phyloP scores from a whole-genome alignment of 1,284 basidiomycete genomes.

The Ceratobasidium sp. region DNA sequence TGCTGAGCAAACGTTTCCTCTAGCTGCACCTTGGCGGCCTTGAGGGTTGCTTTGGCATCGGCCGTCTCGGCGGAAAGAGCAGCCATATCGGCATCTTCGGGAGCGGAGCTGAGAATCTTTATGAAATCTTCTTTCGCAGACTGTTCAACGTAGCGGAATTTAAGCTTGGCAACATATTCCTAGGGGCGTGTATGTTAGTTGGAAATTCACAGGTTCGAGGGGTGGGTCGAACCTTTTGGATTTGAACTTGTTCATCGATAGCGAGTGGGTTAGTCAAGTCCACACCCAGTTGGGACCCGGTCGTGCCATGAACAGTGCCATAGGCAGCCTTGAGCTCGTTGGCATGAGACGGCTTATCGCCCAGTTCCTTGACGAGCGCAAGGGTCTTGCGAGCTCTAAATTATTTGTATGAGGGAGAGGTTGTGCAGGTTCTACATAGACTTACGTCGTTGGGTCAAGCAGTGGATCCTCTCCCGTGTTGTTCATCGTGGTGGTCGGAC shows the following conservation, averaged over 20 bases:
- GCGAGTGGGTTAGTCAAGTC: conserved; percentile 33
- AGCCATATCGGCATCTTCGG: conserved; percentile 35
- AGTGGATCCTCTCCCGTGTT: conserved; percentile 35
- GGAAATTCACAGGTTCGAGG: too few species aligned
- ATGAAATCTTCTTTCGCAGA: conserved; percentile 41
- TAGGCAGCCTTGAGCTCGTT: conserved; percentile 30
- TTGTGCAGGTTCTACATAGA: neutral
- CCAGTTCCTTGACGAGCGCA: conserved; percentile 27
- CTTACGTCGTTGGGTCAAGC: conserved; percentile 37
- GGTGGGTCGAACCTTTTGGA: conserved; percentile 21
- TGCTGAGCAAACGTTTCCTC: conserved; percentile 33
- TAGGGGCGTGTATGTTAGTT: neutral
- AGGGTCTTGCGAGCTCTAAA: conserved; percentile 29
- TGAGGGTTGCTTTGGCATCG: conserved; percentile 32
- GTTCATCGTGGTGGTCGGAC: conserved; percentile 41
- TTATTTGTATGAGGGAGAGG: neutral
- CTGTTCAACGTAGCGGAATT: conserved; percentile 41
- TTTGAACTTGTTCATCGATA: conserved; percentile 38
- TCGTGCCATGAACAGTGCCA: conserved; percentile 16
- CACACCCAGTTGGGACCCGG: conserved; percentile 32
- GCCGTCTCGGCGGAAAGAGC: conserved; percentile 27
- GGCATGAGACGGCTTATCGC: conserved; percentile 20
- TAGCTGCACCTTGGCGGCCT: conserved; percentile 31
- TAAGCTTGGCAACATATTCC: conserved; percentile 43
- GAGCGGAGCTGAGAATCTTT: conserved; percentile 35